A percentile compares a stretch with the other conserved stretches of the same genome.
phyloP scores from a whole-genome alignment of 208 protist genomes.

The Crithidia sp. region DNA sequence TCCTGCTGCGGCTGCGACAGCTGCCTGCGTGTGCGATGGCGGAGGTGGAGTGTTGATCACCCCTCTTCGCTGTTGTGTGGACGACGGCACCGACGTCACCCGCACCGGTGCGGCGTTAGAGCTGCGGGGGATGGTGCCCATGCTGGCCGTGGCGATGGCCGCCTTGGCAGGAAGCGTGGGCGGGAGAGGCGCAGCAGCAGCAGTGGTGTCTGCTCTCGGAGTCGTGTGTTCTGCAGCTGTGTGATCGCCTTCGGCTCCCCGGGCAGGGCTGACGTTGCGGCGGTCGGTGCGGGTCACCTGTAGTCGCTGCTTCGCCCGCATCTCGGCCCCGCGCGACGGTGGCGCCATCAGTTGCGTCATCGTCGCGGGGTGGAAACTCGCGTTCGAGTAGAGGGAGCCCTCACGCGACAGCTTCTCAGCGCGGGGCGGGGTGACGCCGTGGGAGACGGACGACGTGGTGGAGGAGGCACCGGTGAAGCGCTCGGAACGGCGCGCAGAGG shows the following conservation, averaged over 20 bases:
- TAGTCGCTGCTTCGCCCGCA: slow-evolving; percentile 43
- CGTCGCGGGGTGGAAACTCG: slow-evolving; percentile 37
- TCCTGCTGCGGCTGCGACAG: background rate
- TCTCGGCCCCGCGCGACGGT: slow-evolving; percentile 41
- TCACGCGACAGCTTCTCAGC: background rate
- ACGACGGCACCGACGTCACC: slow-evolving; percentile 1
- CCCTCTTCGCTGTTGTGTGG: background rate
- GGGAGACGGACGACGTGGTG: background rate
- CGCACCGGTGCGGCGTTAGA: background rate
- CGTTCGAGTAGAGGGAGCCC: slow-evolving; percentile 20
- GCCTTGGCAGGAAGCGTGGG: background rate
- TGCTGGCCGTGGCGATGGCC: slow-evolving; percentile 10
- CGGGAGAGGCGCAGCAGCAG: background rate
- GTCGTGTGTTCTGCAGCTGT: background rate
- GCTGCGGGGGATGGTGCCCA: slow-evolving; percentile 7
- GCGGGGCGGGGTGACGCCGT: background rate
- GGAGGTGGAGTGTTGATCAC: background rate
- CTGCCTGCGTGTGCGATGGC: background rate
- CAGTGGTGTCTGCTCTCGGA: background rate
- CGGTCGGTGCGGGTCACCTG: slow-evolving; percentile 48
- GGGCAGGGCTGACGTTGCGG: slow-evolving; percentile 15
- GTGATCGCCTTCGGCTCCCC: background rate
- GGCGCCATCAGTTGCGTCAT: slow-evolving; percentile 53
- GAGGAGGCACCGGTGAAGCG: background rate
- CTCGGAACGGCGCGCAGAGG: slow-evolving; percentile 4